Evolutionary conservation across 345 rosid species (phyloP).

Genomic region (Psidium guajava): DNA sequence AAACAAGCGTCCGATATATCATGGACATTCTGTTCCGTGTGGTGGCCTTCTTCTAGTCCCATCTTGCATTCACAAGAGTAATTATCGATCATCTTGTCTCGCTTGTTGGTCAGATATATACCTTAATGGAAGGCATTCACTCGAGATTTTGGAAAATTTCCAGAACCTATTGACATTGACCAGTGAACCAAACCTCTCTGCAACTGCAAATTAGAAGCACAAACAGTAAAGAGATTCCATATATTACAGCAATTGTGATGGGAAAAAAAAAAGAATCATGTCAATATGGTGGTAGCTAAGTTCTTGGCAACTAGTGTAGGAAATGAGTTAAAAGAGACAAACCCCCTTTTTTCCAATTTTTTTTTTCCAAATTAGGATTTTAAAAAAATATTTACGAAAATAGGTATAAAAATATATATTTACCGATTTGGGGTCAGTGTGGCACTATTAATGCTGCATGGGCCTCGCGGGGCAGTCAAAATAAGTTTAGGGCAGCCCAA

Average conservation of each 20-base stretch:
- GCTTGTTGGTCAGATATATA: not conserved
- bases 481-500: no score
- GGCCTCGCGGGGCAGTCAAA: no score
- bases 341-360: no score
- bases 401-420: no score
- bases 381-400: no score
- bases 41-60: not conserved
- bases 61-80: not conserved
- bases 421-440: no score
- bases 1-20: not conserved
- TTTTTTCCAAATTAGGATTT: no score
- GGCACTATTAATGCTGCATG: no score
- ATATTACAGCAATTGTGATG: not conserved
- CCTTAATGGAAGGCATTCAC: not conserved
- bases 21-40: not conserved
- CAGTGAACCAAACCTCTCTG: not conserved
- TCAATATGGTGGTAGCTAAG: no score
- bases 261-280: not conserved
- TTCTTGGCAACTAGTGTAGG: not conserved
- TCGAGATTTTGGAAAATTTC: not conserved
- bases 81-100: not conserved
- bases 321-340: no score
- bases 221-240: not conserved
- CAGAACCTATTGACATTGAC: not conserved
- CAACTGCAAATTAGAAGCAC: not conserved